These are phyloP conservation scores for Acanthamoeba sp. DNA, from an alignment of 208 protist genomes.

Conservation along the genomic window DNA sequence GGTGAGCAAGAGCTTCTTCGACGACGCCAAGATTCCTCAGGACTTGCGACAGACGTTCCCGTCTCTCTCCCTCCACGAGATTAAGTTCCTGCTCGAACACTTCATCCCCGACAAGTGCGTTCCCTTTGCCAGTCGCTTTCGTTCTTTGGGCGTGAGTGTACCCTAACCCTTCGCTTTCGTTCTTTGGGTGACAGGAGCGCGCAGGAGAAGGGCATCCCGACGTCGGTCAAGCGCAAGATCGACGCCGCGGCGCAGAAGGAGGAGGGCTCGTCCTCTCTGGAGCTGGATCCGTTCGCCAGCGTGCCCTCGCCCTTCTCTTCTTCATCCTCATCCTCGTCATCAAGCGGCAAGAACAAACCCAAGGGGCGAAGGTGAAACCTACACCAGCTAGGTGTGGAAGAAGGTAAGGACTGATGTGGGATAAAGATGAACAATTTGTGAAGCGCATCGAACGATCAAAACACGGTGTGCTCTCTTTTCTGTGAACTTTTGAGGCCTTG, in stretches of 20 bases:
- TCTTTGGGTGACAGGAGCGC: neutral
- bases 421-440: too few relatives aligned
- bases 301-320: slow-evolving; percentile 15
- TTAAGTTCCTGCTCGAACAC: slow-evolving; percentile 3
- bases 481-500: too few relatives aligned
- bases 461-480: too few relatives aligned
- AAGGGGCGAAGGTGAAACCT: neutral
- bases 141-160: too few relatives aligned
- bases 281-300: slow-evolving; percentile 3
- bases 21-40: slow-evolving; percentile 46
- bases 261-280: neutral
- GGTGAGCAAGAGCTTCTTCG: slow-evolving; percentile 62
- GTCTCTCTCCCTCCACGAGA: neutral
- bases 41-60: slow-evolving; percentile 11
- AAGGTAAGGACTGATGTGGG: too few relatives aligned
- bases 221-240: slow-evolving; percentile 41
- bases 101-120: slow-evolving; percentile 15
- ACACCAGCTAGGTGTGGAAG: too few relatives aligned
- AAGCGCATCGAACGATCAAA: too few relatives aligned
- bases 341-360: neutral
- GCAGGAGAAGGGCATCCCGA: slow-evolving; percentile 41
- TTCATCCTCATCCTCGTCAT: neutral
- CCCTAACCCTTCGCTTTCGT: neutral
- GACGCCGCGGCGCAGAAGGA: slow-evolving; percentile 28
- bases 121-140: neutral